These are phyloP conservation scores for Purpureocillium takamizusanense DNA, from an alignment of 2,329 filamentous ascomycete genomes.

Conservation along the genomic window DNA sequence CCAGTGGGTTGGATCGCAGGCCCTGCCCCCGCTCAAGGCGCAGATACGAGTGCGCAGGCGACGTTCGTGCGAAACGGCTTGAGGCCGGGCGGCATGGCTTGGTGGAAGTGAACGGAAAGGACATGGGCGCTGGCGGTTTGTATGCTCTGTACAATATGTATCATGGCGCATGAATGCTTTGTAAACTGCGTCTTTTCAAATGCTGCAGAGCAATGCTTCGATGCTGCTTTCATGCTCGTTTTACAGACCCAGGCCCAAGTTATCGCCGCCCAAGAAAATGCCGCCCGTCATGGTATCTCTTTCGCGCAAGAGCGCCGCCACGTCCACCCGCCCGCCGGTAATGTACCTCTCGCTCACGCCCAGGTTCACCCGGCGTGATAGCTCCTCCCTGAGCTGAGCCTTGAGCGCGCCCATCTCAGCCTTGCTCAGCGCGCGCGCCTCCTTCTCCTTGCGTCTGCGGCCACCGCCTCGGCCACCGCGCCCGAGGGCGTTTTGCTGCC, in stretches of 20 bases:
- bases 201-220: too few relatives aligned
- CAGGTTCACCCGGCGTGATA: conserved; percentile 69
- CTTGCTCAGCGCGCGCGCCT: conserved; percentile 59
- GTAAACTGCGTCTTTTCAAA: too few relatives aligned
- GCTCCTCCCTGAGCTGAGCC: conserved; percentile 61
- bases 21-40: conserved; percentile 18
- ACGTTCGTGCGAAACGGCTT: too few relatives aligned
- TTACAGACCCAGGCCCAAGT: conserved; percentile 19
- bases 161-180: too few relatives aligned
- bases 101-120: too few relatives aligned
- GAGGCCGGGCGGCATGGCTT: too few relatives aligned
- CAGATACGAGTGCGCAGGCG: too few relatives aligned
- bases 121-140: too few relatives aligned
- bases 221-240: neutral
- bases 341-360: conserved; percentile 85
- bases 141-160: too few relatives aligned
- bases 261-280: conserved; percentile 32
- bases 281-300: conserved; percentile 35
- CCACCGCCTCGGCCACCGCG: conserved; percentile 61
- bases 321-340: conserved; percentile 73
- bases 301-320: conserved; percentile 60
- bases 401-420: conserved; percentile 61
- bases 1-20: conserved; percentile 34
- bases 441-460: conserved; percentile 65
- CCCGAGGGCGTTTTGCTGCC: conserved; percentile 50